phyloP scores from a whole-genome alignment of 1,284 basidiomycete genomes.

The Sporisorium reilianum region DNA sequence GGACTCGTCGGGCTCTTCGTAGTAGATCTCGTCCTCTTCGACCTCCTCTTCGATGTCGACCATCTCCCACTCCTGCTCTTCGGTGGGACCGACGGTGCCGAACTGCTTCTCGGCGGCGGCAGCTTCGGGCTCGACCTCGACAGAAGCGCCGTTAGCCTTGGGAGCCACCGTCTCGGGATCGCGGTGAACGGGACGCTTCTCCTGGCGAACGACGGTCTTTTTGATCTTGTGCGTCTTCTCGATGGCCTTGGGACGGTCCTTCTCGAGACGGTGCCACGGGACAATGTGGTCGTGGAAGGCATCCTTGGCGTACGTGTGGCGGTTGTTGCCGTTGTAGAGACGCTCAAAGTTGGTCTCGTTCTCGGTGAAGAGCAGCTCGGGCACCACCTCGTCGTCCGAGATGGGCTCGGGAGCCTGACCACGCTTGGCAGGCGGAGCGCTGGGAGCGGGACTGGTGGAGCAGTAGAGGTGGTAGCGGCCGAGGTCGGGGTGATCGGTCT shows the following conservation, averaged over 20 bases:
- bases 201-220: constrained; percentile 49
- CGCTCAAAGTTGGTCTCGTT: constrained; percentile 96
- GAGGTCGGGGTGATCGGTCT: constrained; percentile 78
- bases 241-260: constrained; percentile 60
- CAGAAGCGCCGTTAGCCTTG: constrained; percentile 45
- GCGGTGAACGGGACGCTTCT: constrained; percentile 31
- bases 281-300: constrained; percentile 99
- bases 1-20: constrained; percentile 51
- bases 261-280: constrained; percentile 75
- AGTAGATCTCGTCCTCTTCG: constrained; percentile 64
- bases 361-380: constrained; percentile 72
- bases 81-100: constrained; percentile 34
- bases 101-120: constrained; percentile 50
- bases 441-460: constrained; percentile 89
- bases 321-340: constrained; percentile 80
- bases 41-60: constrained; percentile 66
- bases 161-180: constrained; percentile 42
- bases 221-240: constrained; percentile 56
- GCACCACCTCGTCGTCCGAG: constrained; percentile 72
- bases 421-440: constrained; percentile 76
- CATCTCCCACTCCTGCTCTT: constrained; percentile 45
- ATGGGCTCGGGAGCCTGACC: constrained; percentile 70
- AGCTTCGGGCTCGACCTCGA: constrained; percentile 37
- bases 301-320: constrained; percentile 92
- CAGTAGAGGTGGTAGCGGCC: constrained; percentile 80